These are phyloP conservation scores for Stephanocyclus meneghinianus DNA, from an alignment of 352 stramenopile species.

Conservation along the genomic window DNA sequence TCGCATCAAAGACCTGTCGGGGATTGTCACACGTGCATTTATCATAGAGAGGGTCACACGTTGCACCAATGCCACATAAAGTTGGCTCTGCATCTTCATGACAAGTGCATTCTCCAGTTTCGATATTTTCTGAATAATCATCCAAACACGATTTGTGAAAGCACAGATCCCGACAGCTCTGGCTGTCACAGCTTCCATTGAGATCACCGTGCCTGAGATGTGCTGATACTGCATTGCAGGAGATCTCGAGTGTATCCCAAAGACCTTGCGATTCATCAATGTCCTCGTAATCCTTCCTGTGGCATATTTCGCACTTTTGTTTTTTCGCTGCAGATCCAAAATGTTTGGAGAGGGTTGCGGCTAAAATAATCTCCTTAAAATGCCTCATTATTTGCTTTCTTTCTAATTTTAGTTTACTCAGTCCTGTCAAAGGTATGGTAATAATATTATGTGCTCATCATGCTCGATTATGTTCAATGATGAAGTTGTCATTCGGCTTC, in stretches of 20 bases:
- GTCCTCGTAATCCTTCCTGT: background rate
- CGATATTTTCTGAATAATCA: background rate
- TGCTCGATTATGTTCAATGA: too few species aligned
- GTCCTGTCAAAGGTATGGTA: too few species aligned
- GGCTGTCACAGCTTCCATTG: background rate
- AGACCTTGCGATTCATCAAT: background rate
- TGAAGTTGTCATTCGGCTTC: too few species aligned
- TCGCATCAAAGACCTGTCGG: background rate
- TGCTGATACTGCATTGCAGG: background rate
- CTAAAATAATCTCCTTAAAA: too few species aligned
- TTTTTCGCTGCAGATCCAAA: background rate
- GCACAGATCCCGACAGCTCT: background rate
- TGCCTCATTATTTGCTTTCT: too few species aligned
- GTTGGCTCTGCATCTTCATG: background rate
- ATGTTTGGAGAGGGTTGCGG: background rate
- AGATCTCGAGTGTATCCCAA: background rate
- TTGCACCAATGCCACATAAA: background rate
- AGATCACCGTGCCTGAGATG: background rate
- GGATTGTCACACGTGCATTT: background rate
- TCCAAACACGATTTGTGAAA: background rate
- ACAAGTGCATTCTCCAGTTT: constrained; percentile 1
- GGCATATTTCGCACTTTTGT: background rate
- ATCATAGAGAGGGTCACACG: background rate
- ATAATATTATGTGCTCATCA: too few species aligned
- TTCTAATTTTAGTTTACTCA: too few species aligned